These are phyloP conservation scores for Phoma sp. DNA, from an alignment of 2,329 filamentous ascomycete species.

Conservation along the genomic window DNA sequence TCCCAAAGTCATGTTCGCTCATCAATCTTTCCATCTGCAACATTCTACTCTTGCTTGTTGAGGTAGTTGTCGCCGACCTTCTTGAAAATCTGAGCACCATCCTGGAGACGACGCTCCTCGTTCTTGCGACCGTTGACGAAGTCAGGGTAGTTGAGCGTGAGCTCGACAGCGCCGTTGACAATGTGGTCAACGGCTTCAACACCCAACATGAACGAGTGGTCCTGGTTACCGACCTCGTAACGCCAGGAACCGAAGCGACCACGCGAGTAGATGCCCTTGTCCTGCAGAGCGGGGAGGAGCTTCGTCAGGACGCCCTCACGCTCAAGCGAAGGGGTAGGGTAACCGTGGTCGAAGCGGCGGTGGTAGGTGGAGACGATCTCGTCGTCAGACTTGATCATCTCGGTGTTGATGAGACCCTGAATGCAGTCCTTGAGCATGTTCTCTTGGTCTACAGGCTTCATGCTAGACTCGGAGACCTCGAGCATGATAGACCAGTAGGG, in stretches of 20 bases:
- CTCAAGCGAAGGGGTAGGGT: slow-evolving; percentile 93
- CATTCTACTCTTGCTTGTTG: slow-evolving; percentile 19
- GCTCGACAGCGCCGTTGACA: slow-evolving; percentile 84
- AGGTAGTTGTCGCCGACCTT: slow-evolving; percentile 20
- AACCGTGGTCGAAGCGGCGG: slow-evolving; percentile 97
- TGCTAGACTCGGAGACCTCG: slow-evolving; percentile 91
- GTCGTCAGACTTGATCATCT: slow-evolving; percentile 88
- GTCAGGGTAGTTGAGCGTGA: slow-evolving; percentile 95
- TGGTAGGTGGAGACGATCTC: slow-evolving; percentile 99
- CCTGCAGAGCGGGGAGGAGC: slow-evolving; percentile 90
- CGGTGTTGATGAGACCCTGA: slow-evolving; percentile 95
- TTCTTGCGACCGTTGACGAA: slow-evolving; percentile 85
- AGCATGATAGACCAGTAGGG: slow-evolving; percentile 99
- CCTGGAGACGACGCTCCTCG: slow-evolving; percentile 66
- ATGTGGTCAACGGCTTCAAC: slow-evolving; percentile 93
- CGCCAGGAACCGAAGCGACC: slow-evolving; percentile 98
- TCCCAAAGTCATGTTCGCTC: slow-evolving; percentile 17
- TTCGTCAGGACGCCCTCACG: slow-evolving; percentile 92
- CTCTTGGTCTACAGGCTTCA: slow-evolving; percentile 90
- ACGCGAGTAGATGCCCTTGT: slow-evolving; percentile 90
- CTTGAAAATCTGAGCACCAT: slow-evolving; percentile 64
- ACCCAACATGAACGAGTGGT: slow-evolving; percentile 97
- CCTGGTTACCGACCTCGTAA: slow-evolving; percentile 97
- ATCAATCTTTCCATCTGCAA: slow-evolving; percentile 13
- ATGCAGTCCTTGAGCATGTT: slow-evolving; percentile 90